A percentile compares a stretch with the other conserved stretches of the same genome.
phyloP scores from a whole-genome alignment of 192 early-diverging fungal species.

The Jimgerdemannia flammicorona region DNA sequence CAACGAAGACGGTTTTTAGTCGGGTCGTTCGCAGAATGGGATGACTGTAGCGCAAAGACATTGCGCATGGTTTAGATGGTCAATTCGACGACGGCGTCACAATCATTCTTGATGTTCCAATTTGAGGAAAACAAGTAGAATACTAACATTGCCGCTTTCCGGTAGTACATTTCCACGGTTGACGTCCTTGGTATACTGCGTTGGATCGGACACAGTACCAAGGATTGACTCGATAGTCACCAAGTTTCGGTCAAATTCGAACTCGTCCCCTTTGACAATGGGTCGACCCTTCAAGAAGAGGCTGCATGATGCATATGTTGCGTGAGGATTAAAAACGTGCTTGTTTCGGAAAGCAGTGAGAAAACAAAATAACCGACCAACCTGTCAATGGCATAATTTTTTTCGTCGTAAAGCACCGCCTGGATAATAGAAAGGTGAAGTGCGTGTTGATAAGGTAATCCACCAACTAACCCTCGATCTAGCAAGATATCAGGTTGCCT shows the following conservation, averaged over 20 bases:
- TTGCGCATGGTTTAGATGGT: background rate
- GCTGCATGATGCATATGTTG: conserved; percentile 1
- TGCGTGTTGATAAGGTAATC: background rate
- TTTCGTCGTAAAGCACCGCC: conserved; percentile 41
- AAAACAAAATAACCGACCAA: background rate
- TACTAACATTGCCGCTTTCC: background rate
- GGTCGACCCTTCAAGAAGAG: conserved; percentile 16
- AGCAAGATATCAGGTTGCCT: too few relatives aligned
- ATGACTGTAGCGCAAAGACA: background rate
- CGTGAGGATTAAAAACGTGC: background rate
- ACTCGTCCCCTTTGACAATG: conserved; percentile 36
- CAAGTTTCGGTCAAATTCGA: conserved; percentile 47
- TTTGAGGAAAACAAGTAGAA: background rate
- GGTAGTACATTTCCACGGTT: background rate
- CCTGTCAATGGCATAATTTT: conserved; percentile 40
- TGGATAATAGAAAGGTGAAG: conserved; percentile 1
- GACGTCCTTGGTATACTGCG: background rate
- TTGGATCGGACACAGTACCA: background rate
- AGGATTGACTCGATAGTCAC: conserved; percentile 33
- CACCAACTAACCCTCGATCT: background rate
- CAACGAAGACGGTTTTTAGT: background rate
- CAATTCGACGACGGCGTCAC: background rate
- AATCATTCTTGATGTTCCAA: background rate
- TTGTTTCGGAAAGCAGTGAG: background rate
- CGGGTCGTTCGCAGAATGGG: background rate